Evolutionary conservation across 768 basidiomycete genomes (phyloP), one percentile per base, ranked within the genome.

Genomic region (Russula earlei): DNA sequence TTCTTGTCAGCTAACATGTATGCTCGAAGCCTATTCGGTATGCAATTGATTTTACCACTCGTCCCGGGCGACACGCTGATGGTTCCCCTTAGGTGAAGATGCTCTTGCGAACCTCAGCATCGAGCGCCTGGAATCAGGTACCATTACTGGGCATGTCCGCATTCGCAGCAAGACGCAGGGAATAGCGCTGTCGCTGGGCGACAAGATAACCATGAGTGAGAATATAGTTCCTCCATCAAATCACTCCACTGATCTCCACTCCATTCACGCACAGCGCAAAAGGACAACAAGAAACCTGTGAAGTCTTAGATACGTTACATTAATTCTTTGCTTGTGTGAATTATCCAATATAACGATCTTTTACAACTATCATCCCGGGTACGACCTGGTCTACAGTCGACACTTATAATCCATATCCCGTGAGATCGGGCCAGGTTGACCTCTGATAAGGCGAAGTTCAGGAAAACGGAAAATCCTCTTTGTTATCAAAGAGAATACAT

Each of bases 141-240:
- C 76, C 5, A 85, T 98, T 55, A 84, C 84, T 14, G 95, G 95
- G 0, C 94, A 98, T 70, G 91, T 98, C 9, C 83, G 95, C 49
- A 97, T 98, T 67, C 81, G 95, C 55, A 92, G 90, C 67, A 97
- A 98, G 74, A 97, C 95, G 22, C 95, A 98, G 69, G 95, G 95
- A 51, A 97, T 98, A 59, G 95, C 95, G 2, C 75, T 97, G 59
- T 91, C 89, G 17, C 70, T 99, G 59, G 95, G 91, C n/a, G 92
- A 94, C 70, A 77, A 84, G 65, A 91, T 92, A 65, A 91, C 79
- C 10, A 75, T 79, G 69, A 77, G 79, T 79, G 56, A 54, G 75
- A 66, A 27, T 1, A 12, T 14, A n/a, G 14, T 25, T 29, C 20
- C 38, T 20, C 33, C 36, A 3, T 25, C 14, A 33, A 20, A 11